phyloP scores from a whole-genome alignment of 139 green algal species.

The Picochlorum costavermella region DNA sequence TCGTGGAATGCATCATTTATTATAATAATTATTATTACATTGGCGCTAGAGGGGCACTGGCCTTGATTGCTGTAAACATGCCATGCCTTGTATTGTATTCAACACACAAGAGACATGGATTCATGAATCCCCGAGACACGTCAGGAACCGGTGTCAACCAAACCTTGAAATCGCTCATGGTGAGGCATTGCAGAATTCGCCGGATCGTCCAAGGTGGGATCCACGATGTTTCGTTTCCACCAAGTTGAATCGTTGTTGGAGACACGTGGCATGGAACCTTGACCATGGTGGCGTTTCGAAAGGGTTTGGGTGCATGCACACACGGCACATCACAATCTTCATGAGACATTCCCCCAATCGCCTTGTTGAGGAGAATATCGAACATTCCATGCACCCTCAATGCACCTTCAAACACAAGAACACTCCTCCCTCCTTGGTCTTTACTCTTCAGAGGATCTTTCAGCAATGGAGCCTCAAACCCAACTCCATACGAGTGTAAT shows the following conservation, averaged over 20 bases:
- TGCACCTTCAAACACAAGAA: conserved; percentile 44
- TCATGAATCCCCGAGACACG: background rate
- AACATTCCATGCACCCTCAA: conserved; percentile 47
- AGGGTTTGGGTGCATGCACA: conserved; percentile 45
- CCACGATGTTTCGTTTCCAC: too few relatives aligned
- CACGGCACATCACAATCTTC: conserved; percentile 44
- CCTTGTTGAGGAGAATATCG: conserved; percentile 46
- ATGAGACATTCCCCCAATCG: background rate
- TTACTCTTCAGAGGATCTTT: conserved; percentile 31
- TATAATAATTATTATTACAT: conserved; percentile 16
- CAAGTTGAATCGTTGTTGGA: too few relatives aligned
- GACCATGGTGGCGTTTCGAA: conserved; percentile 31
- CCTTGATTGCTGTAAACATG: background rate
- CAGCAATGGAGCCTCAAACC: conserved; percentile 42
- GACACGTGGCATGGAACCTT: background rate
- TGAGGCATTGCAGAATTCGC: too few relatives aligned
- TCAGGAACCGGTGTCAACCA: too few relatives aligned
- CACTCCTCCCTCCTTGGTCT: background rate
- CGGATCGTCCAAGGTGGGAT: too few relatives aligned
- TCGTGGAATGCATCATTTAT: conserved; percentile 49
- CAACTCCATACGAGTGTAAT: conserved; percentile 23
- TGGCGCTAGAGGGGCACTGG: background rate
- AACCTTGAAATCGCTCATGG: too few relatives aligned
- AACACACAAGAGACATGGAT: background rate
- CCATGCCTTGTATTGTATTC: background rate